A percentile compares a stretch with the other conserved stretches of the same genome.
phyloP scores from a whole-genome alignment of 805 yeast species.

The Babjeviella inositovora region DNA sequence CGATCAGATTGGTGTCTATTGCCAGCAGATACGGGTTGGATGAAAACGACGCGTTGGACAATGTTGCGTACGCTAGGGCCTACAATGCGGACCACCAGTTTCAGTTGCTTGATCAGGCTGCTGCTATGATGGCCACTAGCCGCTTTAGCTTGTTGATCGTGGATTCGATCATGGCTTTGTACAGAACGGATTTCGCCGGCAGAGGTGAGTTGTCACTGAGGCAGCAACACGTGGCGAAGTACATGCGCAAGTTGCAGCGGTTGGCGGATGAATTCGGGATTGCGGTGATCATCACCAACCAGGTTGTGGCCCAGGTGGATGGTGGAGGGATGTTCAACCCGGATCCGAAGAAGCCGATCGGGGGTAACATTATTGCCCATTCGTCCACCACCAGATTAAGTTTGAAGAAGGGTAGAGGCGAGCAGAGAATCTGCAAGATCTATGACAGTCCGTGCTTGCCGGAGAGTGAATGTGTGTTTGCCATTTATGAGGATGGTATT shows the following conservation, averaged over 20 bases:
- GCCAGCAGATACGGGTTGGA: slow-evolving; percentile 85
- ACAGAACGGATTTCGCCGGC: slow-evolving; percentile 89
- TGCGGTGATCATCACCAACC: slow-evolving; percentile 91
- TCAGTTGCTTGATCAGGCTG: slow-evolving; percentile 75
- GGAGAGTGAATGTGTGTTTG: slow-evolving; percentile 88
- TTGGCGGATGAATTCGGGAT: slow-evolving; percentile 96
- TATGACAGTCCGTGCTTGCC: slow-evolving; percentile 96
- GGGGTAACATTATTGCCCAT: slow-evolving; percentile 96
- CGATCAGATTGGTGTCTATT: slow-evolving; percentile 75
- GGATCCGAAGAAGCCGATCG: slow-evolving; percentile 96
- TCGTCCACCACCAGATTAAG: slow-evolving; percentile 88
- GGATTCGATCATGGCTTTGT: slow-evolving; percentile 95
- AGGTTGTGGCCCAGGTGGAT: slow-evolving; percentile 96
- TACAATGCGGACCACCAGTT: slow-evolving; percentile 94
- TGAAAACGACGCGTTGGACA: slow-evolving; percentile 88
- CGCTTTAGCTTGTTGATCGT: slow-evolving; percentile 81
- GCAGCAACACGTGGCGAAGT: slow-evolving; percentile 87
- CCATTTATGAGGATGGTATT: slow-evolving; percentile 91
- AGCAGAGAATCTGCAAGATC: slow-evolving; percentile 85
- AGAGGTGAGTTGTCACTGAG: slow-evolving; percentile 93
- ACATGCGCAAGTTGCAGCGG: slow-evolving; percentile 80
- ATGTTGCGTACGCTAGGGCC: slow-evolving; percentile 95
- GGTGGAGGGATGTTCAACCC: slow-evolving; percentile 80
- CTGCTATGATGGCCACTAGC: slow-evolving; percentile 91
- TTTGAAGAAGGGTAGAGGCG: slow-evolving; percentile 82